Percentiles rank a stretch among this genome's conserved stretches.
Evolutionary conservation across 208 protist species (phyloP).

Genomic region (Trypanosoma cruzi): DNA sequence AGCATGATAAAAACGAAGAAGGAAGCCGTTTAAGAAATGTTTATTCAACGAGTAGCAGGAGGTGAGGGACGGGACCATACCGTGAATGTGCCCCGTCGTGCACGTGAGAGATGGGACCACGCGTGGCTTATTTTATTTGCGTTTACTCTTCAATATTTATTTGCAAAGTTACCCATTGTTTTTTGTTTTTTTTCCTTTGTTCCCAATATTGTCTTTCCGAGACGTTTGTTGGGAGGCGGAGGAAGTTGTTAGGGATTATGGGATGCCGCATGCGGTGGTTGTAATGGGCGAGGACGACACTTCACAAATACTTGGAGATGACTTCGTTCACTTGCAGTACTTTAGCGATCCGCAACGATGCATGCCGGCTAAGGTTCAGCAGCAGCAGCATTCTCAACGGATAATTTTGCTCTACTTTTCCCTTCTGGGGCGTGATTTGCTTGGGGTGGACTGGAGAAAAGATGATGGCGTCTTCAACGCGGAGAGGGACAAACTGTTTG

Average conservation of each 20-base stretch:
- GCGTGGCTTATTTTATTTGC: no score
- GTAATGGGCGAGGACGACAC: background rate
- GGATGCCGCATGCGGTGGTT: constrained; percentile 11
- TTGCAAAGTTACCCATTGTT: constrained; percentile 9
- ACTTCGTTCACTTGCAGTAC: constrained; percentile 7
- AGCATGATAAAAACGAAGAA: background rate
- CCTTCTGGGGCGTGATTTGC: constrained; percentile 23
- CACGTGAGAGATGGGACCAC: no score
- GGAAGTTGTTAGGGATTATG: background rate
- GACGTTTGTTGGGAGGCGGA: background rate
- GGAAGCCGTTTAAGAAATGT: constrained; percentile 3
- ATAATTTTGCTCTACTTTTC: constrained; percentile 29
- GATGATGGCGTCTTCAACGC: background rate
- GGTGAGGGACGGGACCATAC: background rate
- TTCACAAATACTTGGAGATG: background rate
- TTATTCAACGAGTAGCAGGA: background rate
- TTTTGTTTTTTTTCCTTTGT: constrained; percentile 28
- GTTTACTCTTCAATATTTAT: background rate
- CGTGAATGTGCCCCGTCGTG: background rate
- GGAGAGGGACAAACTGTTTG: constrained; percentile 7
- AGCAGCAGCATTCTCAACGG: constrained; percentile 24
- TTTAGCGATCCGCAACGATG: background rate
- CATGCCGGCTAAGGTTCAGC: background rate
- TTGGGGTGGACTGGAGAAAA: constrained; percentile 23
- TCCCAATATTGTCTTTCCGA: background rate